Evolutionary conservation across 345 rosid genomes (phyloP), one percentile per base, ranked within the genome.

Genomic region (Nasturtium officinale): DNA sequence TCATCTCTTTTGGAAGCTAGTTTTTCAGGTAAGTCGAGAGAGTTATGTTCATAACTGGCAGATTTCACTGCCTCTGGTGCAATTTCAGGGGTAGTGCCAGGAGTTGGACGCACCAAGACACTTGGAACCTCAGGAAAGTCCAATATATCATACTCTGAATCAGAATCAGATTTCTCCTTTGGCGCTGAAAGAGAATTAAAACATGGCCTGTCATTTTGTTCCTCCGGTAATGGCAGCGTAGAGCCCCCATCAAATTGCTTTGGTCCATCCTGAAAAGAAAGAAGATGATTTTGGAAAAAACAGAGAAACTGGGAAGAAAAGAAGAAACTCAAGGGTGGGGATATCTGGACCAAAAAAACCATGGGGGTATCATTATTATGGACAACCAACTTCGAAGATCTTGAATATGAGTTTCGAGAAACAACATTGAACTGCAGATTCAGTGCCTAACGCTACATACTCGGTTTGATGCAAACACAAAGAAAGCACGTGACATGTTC

Each of bases 111-210:
- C 63, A 87, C 52, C 53, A 83, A 50, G 53, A 82, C 80, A 35
- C 72, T 84, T 48, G 96, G 97, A 71, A 91, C 93, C 77, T 89
- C 89, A 1, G 96, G 97, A 42, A 94, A 89, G 74, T 83, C 90
- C 70, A 89, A 52, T 18, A 53, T 51, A 32, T 89, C 91, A 47
- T 75, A 61, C 52, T 73, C 89, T 13, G 85, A 25, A 65, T 87
- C 95, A 65, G 90, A 82, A 84, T 84, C 91, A 13, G 83, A 74
- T 69, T 72, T 71, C 58, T 87, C 84, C 65, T 74, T 29, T 2
- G 61, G 77, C 46, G 72, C 73, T 64, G 73, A 81, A 77, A 62
- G 60, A 57, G 80, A 28, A 7, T 71, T 32, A 68, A 85, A 61
- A 46, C 54, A 61, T 72, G 83, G 54, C 18, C 75, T 55, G 77